These are phyloP conservation scores for Sclerotinia nivalis DNA, from an alignment of 2,329 filamentous ascomycete species.

Conservation along the genomic window DNA sequence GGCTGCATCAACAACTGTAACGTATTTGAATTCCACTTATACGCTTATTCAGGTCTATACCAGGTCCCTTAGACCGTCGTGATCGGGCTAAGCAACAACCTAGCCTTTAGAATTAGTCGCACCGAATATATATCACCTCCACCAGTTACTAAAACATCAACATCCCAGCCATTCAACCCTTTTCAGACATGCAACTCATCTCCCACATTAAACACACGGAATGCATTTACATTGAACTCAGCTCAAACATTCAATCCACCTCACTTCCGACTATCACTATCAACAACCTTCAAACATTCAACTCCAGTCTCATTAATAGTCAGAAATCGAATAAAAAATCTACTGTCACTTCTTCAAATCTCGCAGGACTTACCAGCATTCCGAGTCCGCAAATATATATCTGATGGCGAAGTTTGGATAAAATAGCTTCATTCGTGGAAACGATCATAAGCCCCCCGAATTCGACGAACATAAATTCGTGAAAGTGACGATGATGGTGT, in stretches of 20 bases:
- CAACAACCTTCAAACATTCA: neutral
- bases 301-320: neutral
- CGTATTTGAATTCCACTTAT: neutral
- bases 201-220: neutral
- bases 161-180: neutral
- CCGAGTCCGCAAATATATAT: neutral
- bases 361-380: neutral
- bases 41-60: neutral
- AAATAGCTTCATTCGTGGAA: neutral
- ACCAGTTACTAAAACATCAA: neutral
- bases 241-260: neutral
- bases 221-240: no score
- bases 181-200: neutral
- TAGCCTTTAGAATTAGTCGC: neutral
- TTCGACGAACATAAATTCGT: neutral
- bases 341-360: neutral
- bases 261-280: neutral
- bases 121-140: neutral
- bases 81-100: neutral
- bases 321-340: neutral
- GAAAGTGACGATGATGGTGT: neutral
- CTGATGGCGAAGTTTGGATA: neutral
- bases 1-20: neutral
- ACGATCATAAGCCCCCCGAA: neutral
- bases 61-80: neutral